Evolutionary conservation across 169 alveolate species (phyloP), one percentile per base, ranked within the genome.

Genomic region (Cryptosporidium tyzzeri): DNA sequence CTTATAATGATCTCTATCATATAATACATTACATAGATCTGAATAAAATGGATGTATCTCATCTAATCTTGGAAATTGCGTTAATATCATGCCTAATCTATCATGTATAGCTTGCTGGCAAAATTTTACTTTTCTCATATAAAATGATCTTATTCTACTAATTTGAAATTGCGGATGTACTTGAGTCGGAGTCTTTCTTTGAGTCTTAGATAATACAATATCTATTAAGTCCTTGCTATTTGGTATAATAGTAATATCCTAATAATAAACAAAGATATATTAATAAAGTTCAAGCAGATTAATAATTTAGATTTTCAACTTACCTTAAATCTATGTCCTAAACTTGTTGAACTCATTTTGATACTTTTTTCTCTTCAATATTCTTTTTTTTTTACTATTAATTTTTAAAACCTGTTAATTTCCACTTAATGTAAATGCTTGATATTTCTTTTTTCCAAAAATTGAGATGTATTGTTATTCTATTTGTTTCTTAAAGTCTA

Each of bases 151-250:
- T 55, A 99, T 99, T 35, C 99, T 94, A n/a, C 98, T 94, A 45
- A 99, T 98, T 93, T 98, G 97, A 95, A 96, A 97, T 41, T 98
- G 98, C 48, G 98, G 98, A 92, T 97, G 99, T 12, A 98, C 98
- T 61, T 96, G 99, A 14, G 99, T 99, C 5, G 99, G 99, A 0
- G 99, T 99, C 95, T 98, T 98, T 41, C 99, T 95, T 93, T 99
- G 99, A 31, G 99, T 99, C 93, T 96, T 97, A 50, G 99, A 96
- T 16, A 99, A 94, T 61, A 98, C 97, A 59, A 96, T 96, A 91
- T 97, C 99, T 26, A 97, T 96, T 85, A 97, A 93, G 85, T 96
- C 98, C 62, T 92, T 96, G 21, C 98, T 97, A 69, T 96, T 93
- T 41, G 98, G 99, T 84, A 97, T 97, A 70, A 97, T 93, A 71